These are phyloP conservation scores for Thermomyces lanuginosus DNA, from an alignment of 2,329 filamentous ascomycete species.

Conservation along the genomic window DNA sequence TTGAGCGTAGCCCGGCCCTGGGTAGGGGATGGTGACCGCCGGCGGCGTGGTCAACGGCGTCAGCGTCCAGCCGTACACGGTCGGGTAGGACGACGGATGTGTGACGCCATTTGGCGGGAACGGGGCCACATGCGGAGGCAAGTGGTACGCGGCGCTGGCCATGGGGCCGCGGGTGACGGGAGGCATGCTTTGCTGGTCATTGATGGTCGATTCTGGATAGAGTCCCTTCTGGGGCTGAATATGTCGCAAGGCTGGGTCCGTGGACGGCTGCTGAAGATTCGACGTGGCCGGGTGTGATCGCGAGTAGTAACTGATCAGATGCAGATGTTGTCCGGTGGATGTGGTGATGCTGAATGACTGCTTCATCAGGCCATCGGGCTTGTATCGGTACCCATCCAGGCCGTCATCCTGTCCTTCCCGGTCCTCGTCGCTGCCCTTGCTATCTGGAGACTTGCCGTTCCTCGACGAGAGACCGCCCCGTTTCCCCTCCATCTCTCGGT, in stretches of 20 bases:
- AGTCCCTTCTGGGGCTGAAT: slow-evolving; percentile 84
- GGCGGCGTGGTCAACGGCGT: slow-evolving; percentile 30
- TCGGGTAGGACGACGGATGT: slow-evolving; percentile 25
- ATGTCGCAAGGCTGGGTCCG: slow-evolving; percentile 60
- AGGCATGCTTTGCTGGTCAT: slow-evolving; percentile 65
- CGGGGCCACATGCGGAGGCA: slow-evolving; percentile 37
- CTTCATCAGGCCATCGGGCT: slow-evolving; percentile 95
- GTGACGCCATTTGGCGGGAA: slow-evolving; percentile 32
- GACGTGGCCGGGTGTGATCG: slow-evolving; percentile 56
- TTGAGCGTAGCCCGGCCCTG: slow-evolving; percentile 14
- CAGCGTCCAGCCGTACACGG: slow-evolving; percentile 29
- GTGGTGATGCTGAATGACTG: slow-evolving; percentile 99
- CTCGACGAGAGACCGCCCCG: slow-evolving; percentile 51
- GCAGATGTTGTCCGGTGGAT: slow-evolving; percentile 72
- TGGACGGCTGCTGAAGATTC: slow-evolving; percentile 64
- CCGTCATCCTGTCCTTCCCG: slow-evolving; percentile 54
- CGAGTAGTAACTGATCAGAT: slow-evolving; percentile 94
- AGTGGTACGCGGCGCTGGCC: slow-evolving; percentile 37
- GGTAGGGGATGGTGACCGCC: slow-evolving; percentile 20
- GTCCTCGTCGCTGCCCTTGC: slow-evolving; percentile 68
- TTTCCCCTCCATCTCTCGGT: slow-evolving; percentile 98
- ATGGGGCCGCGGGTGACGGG: slow-evolving; percentile 62
- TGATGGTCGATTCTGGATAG: slow-evolving; percentile 91
- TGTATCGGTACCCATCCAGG: slow-evolving; percentile 83
- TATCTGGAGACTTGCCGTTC: slow-evolving; percentile 66